Conservation (phyloP, 2,329 filamentous ascomycete species). For the Paraphaeosphaeria minitans region DNA sequence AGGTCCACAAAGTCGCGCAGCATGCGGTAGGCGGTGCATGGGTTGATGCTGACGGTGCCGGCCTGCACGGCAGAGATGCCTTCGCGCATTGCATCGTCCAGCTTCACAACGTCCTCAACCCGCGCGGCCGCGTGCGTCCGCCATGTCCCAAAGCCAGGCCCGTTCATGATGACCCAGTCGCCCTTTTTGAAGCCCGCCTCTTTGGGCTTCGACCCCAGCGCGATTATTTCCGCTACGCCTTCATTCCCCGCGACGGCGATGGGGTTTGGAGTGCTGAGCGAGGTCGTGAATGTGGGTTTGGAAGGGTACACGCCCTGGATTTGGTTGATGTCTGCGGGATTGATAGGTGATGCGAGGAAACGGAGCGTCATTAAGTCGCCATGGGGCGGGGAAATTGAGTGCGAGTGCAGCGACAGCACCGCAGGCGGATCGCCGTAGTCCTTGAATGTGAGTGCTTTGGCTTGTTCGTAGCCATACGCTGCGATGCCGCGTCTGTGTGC, state of each 20-base stretch:
- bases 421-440: conserved; percentile 76
- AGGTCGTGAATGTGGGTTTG: conserved; percentile 75
- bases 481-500: conserved; percentile 54
- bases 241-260: conserved; percentile 87
- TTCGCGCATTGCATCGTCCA: conserved; percentile 71
- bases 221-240: conserved; percentile 87
- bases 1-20: conserved; percentile 75
- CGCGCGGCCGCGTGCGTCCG: conserved; percentile 81
- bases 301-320: conserved; percentile 95
- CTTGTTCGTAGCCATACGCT: conserved; percentile 80
- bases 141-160: conserved; percentile 89
- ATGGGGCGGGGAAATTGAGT: conserved; percentile 77
- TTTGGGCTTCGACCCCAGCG: conserved; percentile 66
- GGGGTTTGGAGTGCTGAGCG: conserved; percentile 76
- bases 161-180: conserved; percentile 92
- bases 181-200: conserved; percentile 65
- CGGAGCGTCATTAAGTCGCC: conserved; percentile 77
- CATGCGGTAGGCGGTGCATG: conserved; percentile 93
- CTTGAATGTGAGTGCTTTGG: conserved; percentile 79
- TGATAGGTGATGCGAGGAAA: conserved; percentile 89
- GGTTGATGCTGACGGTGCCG: conserved; percentile 89
- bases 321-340: conserved; percentile 97
- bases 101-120: conserved; percentile 66
- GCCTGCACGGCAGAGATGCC: conserved; percentile 77
- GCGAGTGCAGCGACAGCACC: conserved; percentile 71